Percentiles rank a stretch among this genome's conserved stretches.
phyloP scores from a whole-genome alignment of 176 grass and related monocot species.

The Triticum dicoccoides region DNA sequence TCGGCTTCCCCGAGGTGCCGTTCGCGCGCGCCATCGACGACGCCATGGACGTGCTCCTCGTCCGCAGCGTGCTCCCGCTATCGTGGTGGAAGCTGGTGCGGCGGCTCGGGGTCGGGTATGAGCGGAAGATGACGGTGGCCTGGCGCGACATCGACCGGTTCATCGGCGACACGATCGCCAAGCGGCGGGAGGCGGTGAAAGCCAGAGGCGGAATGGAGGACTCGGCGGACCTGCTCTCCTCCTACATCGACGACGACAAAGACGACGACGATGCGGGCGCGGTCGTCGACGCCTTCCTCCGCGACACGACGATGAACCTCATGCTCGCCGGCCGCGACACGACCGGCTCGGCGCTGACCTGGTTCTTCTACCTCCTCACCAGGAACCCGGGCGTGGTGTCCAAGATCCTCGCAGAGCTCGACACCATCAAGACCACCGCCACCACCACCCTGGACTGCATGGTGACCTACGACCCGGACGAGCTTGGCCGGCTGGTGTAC shows the following conservation, averaged over 20 bases:
- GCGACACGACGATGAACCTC: constrained; percentile 62
- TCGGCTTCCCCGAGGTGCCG: constrained; percentile 35
- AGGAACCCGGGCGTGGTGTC: constrained; percentile 20
- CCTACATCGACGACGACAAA: too few species aligned
- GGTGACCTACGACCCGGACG: constrained; percentile 22
- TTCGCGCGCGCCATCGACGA: constrained; percentile 61
- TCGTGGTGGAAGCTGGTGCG: constrained; percentile 48
- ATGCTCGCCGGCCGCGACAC: constrained; percentile 83
- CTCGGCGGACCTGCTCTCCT: too few species aligned
- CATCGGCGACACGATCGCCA: constrained; percentile 42
- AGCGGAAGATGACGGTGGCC: constrained; percentile 42
- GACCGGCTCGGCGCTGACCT: constrained; percentile 60
- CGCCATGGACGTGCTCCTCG: constrained; percentile 42
- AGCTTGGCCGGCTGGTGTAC: constrained; percentile 34
- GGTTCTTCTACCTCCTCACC: constrained; percentile 66
- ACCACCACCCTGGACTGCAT: neutral
- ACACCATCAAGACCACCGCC: neutral
- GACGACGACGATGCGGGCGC: too few species aligned
- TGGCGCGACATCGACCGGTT: constrained; percentile 53
- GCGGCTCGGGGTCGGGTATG: constrained; percentile 24
- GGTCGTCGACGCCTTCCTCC: constrained; percentile 35
- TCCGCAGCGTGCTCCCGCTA: constrained; percentile 41
- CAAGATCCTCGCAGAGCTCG: constrained; percentile 49
- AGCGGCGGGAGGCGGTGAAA: neutral
- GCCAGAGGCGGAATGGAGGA: neutral